Evolutionary conservation across 2,329 filamentous ascomycete species (phyloP).

Genomic region (Nemania sp.): DNA sequence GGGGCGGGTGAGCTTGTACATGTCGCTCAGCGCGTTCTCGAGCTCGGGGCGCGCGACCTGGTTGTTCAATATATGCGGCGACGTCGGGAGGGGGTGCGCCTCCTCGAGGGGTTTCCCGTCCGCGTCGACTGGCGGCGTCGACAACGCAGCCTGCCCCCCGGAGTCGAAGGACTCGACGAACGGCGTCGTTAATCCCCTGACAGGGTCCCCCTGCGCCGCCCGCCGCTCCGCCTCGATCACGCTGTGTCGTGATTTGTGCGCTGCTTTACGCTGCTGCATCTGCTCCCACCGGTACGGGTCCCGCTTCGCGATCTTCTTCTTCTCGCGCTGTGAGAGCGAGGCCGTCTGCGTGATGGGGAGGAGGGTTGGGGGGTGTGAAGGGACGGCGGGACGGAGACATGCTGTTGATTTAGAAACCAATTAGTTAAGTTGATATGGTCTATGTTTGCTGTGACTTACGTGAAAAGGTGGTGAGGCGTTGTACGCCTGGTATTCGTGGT

Average conservation of each 20-base stretch:
- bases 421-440: neutral
- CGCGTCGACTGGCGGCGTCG: constrained; percentile 44
- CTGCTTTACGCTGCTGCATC: constrained; percentile 79
- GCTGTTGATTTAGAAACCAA: constrained; percentile 46
- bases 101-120: constrained; percentile 47
- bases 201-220: constrained; percentile 71
- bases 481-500: constrained; percentile 64
- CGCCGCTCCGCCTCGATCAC: constrained; percentile 68
- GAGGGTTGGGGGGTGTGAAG: constrained; percentile 54
- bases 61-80: constrained; percentile 69
- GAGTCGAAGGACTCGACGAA: constrained; percentile 82
- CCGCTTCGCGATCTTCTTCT: constrained; percentile 66
- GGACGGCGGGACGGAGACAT: constrained; percentile 60
- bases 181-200: constrained; percentile 77
- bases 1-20: constrained; percentile 68
- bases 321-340: constrained; percentile 63
- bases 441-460: constrained; percentile 50
- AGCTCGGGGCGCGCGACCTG: constrained; percentile 72
- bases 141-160: constrained; percentile 52
- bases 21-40: constrained; percentile 65
- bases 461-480: constrained; percentile 61
- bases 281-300: constrained; percentile 85
- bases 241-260: constrained; percentile 75
- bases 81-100: constrained; percentile 49
- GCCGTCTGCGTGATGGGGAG: constrained; percentile 65